These are phyloP conservation scores for Begonia loranthoides DNA, from an alignment of 306 rosid genomes.

Conservation along the genomic window DNA sequence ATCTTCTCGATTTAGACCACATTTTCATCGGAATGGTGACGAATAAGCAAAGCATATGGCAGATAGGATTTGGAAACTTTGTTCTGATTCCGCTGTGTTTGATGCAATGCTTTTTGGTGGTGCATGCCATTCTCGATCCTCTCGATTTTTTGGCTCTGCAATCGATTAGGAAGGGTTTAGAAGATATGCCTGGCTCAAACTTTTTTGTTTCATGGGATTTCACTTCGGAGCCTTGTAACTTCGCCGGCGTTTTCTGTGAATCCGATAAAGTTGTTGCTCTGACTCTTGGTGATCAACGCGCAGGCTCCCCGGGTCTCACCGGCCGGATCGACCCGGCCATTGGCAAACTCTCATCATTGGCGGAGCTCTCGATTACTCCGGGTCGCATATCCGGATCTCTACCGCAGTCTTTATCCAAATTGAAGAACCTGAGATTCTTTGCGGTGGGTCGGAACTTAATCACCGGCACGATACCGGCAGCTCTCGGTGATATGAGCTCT, in stretches of 20 bases:
- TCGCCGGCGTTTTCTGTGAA: constrained; percentile 81
- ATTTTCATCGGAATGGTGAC: constrained; percentile 29
- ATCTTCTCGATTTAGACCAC: constrained; percentile 7
- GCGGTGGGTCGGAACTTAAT: constrained; percentile 78
- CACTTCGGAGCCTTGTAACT: constrained; percentile 86
- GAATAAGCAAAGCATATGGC: not conserved
- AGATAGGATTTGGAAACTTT: constrained; percentile 6
- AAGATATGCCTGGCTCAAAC: constrained; percentile 75
- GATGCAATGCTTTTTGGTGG: constrained; percentile 11
- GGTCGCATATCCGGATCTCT: constrained; percentile 65
- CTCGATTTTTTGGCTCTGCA: constrained; percentile 84
- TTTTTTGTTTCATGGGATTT: constrained; percentile 90
- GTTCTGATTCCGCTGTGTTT: constrained; percentile 20
- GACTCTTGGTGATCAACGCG: constrained; percentile 86
- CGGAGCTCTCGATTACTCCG: constrained; percentile 77
- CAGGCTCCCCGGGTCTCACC: constrained; percentile 74
- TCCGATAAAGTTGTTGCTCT: constrained; percentile 67
- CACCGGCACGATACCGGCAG: constrained; percentile 61
- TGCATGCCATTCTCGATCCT: constrained; percentile 64
- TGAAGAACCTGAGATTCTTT: constrained; percentile 65
- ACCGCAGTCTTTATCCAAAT: constrained; percentile 35
- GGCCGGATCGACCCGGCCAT: constrained; percentile 64
- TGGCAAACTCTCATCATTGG: constrained; percentile 63
- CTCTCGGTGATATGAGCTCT: constrained; percentile 34
- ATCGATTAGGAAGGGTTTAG: constrained; percentile 53